Evolutionary conservation across 371 early-diverging fungal species (phyloP).

Genomic region (Mucor velutinosus): DNA sequence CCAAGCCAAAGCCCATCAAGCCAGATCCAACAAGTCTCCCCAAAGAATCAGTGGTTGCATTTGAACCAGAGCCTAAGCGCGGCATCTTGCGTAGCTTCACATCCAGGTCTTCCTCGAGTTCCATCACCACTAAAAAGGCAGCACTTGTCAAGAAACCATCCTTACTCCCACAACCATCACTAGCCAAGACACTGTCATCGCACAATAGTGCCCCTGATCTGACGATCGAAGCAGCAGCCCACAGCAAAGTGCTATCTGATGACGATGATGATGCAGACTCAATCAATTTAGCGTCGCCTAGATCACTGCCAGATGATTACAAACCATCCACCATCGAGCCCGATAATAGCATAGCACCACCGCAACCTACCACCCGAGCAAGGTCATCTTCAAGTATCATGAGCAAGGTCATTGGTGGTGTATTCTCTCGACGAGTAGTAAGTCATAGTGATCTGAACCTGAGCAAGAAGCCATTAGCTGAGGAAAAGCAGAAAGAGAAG

Average conservation of each 20-base stretch:
- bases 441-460: neutral
- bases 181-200: neutral
- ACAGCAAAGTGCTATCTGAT: neutral
- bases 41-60: constrained; percentile 23
- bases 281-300: neutral
- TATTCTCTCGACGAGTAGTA: constrained; percentile 10
- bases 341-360: neutral
- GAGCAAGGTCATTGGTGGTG: constrained; percentile 21
- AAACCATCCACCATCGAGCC: neutral
- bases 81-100: constrained; percentile 46
- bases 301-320: constrained; percentile 15
- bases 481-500: neutral
- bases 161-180: neutral
- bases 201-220: constrained; percentile 10
- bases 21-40: constrained; percentile 39
- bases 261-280: neutral
- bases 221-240: neutral
- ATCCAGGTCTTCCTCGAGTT: constrained; percentile 15
- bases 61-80: constrained; percentile 11
- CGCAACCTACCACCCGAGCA: neutral
- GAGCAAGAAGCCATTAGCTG: neutral
- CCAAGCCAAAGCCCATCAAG: constrained; percentile 41
- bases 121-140: neutral
- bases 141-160: neutral
- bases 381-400: constrained; percentile 10